phyloP scores from a whole-genome alignment of 352 stramenopile species.

The Elongisporangium senticosum region DNA sequence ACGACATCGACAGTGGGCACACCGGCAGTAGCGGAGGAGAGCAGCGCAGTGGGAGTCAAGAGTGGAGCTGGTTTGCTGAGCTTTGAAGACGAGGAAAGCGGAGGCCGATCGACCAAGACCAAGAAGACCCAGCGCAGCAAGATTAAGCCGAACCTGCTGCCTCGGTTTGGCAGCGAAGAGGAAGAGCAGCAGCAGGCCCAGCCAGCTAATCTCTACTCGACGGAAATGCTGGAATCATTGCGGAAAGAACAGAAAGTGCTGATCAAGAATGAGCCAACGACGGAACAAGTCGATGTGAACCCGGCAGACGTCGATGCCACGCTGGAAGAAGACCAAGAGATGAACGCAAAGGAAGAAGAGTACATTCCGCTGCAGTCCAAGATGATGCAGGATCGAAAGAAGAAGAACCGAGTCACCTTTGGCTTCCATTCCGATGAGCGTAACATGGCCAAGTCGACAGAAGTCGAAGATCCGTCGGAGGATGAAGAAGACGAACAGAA shows the following conservation, averaged over 20 bases:
- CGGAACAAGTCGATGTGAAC: conserved; percentile 3
- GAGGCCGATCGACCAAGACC: neutral
- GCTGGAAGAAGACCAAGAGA: conserved; percentile 10
- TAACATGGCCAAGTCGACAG: conserved; percentile 28
- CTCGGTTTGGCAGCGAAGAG: conserved; percentile 10
- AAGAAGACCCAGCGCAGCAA: conserved; percentile 26
- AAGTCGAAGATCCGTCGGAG: conserved; percentile 38
- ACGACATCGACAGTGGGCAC: neutral
- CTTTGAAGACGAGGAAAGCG: conserved; percentile 35
- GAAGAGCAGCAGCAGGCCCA: conserved; percentile 18
- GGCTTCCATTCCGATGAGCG: conserved; percentile 22
- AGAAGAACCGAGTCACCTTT: conserved; percentile 64
- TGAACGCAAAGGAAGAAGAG: conserved; percentile 35
- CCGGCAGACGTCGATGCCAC: conserved; percentile 15
- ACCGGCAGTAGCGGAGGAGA: neutral
- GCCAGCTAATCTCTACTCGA: conserved; percentile 32
- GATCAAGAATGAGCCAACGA: conserved; percentile 5
- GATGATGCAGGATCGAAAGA: conserved; percentile 31
- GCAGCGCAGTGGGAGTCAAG: neutral
- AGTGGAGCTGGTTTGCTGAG: conserved; percentile 27
- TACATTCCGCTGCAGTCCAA: conserved; percentile 62
- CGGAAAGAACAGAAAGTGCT: conserved; percentile 66
- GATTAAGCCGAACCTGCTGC: conserved; percentile 60
- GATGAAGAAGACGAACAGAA: conserved; percentile 46
- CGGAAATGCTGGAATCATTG: conserved; percentile 50